A percentile compares a stretch with the other conserved stretches of the same genome.
Conservation (phyloP, 202 grass and related monocot species). For the Tripidium arundinaceum region DNA sequence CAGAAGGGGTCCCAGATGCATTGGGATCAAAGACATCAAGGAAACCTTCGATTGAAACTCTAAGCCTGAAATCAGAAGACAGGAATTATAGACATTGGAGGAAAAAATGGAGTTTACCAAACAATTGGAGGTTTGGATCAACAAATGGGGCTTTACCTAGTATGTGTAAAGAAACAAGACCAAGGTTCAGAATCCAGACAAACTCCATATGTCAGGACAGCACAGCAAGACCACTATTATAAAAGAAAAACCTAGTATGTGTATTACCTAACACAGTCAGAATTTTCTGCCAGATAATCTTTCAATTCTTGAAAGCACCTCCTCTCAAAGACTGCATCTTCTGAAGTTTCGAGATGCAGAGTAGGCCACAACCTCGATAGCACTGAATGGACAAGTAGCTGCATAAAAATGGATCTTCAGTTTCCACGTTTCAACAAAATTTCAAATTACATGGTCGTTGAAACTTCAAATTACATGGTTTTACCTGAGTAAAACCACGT, state of each 20-base stretch:
- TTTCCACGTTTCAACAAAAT: not conserved
- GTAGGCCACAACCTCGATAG: slow-evolving; percentile 68
- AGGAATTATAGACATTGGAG: slow-evolving; percentile 19
- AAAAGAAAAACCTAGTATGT: slow-evolving; percentile 16
- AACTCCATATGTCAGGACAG: not conserved
- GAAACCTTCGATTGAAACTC: slow-evolving; percentile 82
- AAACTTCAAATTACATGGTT: slow-evolving; percentile 19
- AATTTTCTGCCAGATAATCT: slow-evolving; percentile 75
- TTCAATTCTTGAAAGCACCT: slow-evolving; percentile 83
- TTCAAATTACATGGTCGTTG: not conserved
- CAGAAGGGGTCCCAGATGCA: slow-evolving; percentile 57
- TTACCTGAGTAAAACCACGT: slow-evolving; percentile 90
- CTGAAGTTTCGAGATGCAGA: slow-evolving; percentile 56
- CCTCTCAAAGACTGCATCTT: slow-evolving; percentile 52
- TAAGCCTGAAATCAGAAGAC: slow-evolving; percentile 57
- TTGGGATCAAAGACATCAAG: slow-evolving; percentile 81
- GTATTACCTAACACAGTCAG: slow-evolving; percentile 73
- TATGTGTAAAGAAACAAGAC: not conserved
- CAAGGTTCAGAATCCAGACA: not conserved
- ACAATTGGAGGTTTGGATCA: not conserved
- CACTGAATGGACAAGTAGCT: slow-evolving; percentile 87
- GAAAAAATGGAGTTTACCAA: not conserved
- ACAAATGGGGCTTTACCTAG: not conserved
- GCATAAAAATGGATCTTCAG: slow-evolving; percentile 24
- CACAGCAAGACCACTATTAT: not conserved